Base-by-base conservation (phyloP, 768 basidiomycete species). In the Xerocomus brunneocitrinus region DNA sequence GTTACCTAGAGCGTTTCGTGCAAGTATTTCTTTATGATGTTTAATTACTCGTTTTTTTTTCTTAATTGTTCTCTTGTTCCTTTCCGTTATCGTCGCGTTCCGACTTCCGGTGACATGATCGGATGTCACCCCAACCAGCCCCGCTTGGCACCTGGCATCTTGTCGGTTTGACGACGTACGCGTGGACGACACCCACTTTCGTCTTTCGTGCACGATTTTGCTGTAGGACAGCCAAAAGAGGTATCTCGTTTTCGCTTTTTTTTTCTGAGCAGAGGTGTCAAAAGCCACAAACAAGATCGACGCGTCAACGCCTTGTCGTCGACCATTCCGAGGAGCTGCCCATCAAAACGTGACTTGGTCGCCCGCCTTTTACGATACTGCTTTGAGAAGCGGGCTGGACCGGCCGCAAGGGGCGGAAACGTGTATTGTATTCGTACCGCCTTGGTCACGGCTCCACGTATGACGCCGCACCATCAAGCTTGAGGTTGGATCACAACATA, bases 111-210 rank as follows among this genome's bases (percentile, higher is more conserved):
- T 35, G 36, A 38, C 54, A 38, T 43, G 50, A 47, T 52, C 36
- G 49, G 45, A 42, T 47, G 35, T 31, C 56, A 57, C 43, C 40
- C 54, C 52, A 47, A 55, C 43, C 43, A 31, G 9, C 8, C 27
- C 38, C 25, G 32, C 31, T 46, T 50, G 32, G 30, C 30, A 35
- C 30, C 19, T 10, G 8, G 39, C 22, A 5, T 40, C 36, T 30
- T 16, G 34, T 35, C 31, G 32, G 35, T 43, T 28, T 47, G 56
- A 40, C 38, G 46, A 58, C 49, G 56, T 32, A 22, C 13, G 43
- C 16, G 43, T 24, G 22, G 3, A 16, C 28, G 43, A 27, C 43
- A 14, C 25, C 27, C 43, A 12, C 13, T 27, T 43, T 16, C 41
- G 12, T 43, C 41, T 43, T 44, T 44, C 16, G 10, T 14, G 5